Evolutionary conservation across 2,329 filamentous ascomycete genomes (phyloP).

Genomic region (Apiospora saccharicola): DNA sequence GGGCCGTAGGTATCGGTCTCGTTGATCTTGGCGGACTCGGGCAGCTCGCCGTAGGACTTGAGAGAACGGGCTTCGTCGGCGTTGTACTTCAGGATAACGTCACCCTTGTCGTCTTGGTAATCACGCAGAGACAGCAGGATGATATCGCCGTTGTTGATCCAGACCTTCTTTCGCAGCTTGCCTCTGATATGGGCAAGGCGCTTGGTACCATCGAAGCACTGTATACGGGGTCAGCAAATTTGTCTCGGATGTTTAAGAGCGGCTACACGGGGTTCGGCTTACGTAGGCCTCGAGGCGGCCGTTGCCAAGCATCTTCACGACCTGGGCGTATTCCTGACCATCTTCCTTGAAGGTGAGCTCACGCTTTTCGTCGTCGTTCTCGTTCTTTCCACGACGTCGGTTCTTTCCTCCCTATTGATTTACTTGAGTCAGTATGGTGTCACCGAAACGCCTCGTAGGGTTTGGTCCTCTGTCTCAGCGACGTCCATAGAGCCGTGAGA

Average conservation of each 20-base stretch:
- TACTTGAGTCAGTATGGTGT: constrained; percentile 40
- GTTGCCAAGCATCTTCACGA: constrained; percentile 96
- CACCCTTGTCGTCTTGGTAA: constrained; percentile 94
- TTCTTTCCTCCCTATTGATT: constrained; percentile 89
- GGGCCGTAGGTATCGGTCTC: constrained; percentile 95
- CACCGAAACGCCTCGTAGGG: constrained; percentile 28
- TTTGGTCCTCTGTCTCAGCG: background rate
- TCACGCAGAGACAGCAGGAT: constrained; percentile 87
- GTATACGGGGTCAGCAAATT: background rate
- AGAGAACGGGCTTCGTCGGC: constrained; percentile 94
- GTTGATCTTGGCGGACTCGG: constrained; percentile 99
- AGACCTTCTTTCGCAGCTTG: constrained; percentile 99
- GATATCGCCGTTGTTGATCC: constrained; percentile 97
- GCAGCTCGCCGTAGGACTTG: constrained; percentile 97
- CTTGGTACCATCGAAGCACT: constrained; percentile 21
- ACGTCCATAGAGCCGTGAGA: background rate
- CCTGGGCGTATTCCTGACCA: constrained; percentile 66
- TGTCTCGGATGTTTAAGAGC: constrained; percentile 28
- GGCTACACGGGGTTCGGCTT: constrained; percentile 53
- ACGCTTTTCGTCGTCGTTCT: constrained; percentile 99
- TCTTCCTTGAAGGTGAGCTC: constrained; percentile 99
- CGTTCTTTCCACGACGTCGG: constrained; percentile 97
- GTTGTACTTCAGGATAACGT: constrained; percentile 94
- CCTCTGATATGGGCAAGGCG: constrained; percentile 80
- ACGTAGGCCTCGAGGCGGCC: constrained; percentile 89